Evolutionary conservation across 805 yeast species (phyloP).

Genomic region (Ogataea pini): DNA sequence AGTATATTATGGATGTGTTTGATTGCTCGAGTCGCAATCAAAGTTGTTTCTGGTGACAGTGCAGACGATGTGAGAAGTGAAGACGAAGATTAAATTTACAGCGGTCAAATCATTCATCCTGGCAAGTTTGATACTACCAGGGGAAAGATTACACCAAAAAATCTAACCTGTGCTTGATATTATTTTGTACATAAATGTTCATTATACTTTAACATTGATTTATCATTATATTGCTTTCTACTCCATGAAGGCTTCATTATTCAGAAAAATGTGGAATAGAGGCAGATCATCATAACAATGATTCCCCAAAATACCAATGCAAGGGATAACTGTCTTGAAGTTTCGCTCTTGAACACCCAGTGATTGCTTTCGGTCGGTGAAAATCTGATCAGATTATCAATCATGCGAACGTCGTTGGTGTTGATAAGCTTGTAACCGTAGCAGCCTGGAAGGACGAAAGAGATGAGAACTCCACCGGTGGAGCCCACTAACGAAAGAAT

Average conservation of each 20-base stretch:
- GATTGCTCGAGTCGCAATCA: conserved; percentile 68
- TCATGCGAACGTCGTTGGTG: conserved; percentile 21
- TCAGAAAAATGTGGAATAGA: conserved; percentile 44
- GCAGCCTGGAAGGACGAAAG: conserved; percentile 76
- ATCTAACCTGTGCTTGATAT: background rate
- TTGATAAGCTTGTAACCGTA: conserved; percentile 65
- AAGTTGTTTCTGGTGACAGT: conserved; percentile 66
- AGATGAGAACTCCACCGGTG: conserved; percentile 78
- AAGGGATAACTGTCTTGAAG: conserved; percentile 33
- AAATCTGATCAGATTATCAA: conserved; percentile 15
- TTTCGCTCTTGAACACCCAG: conserved; percentile 24
- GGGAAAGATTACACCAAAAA: background rate
- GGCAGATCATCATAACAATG: conserved; percentile 54
- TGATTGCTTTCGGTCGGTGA: conserved; percentile 28
- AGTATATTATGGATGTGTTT: conserved; percentile 73
- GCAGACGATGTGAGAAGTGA: conserved; percentile 91
- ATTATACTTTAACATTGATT: background rate
- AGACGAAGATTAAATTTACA: conserved; percentile 53
- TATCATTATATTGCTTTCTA: conserved; percentile 16
- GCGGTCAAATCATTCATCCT: background rate
- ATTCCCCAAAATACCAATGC: conserved; percentile 54
- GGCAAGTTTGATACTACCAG: conserved; percentile 3
- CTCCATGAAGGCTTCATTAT: conserved; percentile 29
- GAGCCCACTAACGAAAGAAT: conserved; percentile 78
- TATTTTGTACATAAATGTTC: conserved; percentile 4